Evolutionary conservation across 768 basidiomycete species (phyloP).

Genomic region (Mycena pura): DNA sequence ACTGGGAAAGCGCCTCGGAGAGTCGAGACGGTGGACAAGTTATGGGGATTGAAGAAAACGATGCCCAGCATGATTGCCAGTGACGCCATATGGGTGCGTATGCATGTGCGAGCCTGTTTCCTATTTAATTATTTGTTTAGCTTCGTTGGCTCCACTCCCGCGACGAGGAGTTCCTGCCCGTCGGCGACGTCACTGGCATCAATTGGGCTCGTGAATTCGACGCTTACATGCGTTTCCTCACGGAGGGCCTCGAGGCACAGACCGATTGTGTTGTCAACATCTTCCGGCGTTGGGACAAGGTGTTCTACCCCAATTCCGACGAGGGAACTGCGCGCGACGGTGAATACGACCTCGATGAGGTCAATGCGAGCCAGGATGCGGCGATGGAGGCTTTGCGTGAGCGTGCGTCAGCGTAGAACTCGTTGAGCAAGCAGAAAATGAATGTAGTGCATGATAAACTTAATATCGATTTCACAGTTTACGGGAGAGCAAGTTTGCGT

Average conservation of each 20-base stretch:
- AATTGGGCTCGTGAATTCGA: slow-evolving; percentile 18
- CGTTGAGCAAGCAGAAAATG: no score
- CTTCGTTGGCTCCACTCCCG: slow-evolving; percentile 10
- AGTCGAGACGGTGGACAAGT: neutral
- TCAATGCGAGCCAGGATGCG: no score
- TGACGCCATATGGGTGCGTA: slow-evolving; percentile 6
- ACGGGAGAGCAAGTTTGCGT: no score
- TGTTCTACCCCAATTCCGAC: no score
- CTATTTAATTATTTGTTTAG: neutral
- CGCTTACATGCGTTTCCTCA: slow-evolving; percentile 9
- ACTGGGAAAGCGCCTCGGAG: neutral
- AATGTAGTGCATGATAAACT: no score
- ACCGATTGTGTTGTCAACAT: slow-evolving; percentile 3
- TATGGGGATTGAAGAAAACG: slow-evolving; percentile 6
- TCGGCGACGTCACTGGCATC: neutral
- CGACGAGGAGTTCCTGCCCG: neutral
- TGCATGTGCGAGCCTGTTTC: neutral
- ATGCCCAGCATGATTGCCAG: slow-evolving; percentile 17
- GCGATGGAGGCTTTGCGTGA: no score
- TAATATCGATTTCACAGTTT: no score
- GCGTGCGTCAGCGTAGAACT: no score
- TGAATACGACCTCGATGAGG: no score
- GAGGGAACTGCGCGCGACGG: no score
- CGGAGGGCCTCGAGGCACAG: slow-evolving; percentile 3
- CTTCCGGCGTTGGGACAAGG: slow-evolving; percentile 17